phyloP scores from a whole-genome alignment of 306 rosid genomes.

The Inga leiocalycina region DNA sequence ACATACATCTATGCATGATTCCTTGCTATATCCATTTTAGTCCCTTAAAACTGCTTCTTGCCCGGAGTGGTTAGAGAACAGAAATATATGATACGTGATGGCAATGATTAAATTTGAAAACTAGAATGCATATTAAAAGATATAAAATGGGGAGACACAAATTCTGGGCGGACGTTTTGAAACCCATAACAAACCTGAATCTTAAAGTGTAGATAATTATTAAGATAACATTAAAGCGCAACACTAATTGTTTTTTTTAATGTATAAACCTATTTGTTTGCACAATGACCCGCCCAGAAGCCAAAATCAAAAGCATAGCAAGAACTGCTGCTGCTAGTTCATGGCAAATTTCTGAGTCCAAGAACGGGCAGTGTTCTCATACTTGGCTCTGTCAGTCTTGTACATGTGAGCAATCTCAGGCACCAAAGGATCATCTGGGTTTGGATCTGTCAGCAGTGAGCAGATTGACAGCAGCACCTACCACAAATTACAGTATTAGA shows the following conservation, averaged over 20 bases:
- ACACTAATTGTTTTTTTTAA: constrained; percentile 3
- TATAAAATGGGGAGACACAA: background rate
- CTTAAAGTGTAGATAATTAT: constrained; percentile 28
- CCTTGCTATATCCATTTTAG: background rate
- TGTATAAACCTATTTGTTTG: constrained; percentile 28
- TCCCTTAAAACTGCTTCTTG: background rate
- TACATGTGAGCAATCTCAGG: constrained; percentile 65
- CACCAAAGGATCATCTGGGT: constrained; percentile 62
- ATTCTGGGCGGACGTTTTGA: background rate
- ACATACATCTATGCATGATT: too few species aligned
- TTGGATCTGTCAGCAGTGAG: constrained; percentile 62
- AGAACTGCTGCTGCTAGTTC: constrained; percentile 29
- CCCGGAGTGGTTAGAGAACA: background rate
- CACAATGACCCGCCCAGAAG: background rate
- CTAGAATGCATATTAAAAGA: background rate
- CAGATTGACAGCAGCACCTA: constrained; percentile 59
- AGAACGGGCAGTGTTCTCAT: constrained; percentile 56
- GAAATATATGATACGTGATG: background rate
- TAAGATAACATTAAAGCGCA: constrained; percentile 25
- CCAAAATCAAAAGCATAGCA: constrained; percentile 13
- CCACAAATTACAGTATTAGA: background rate
- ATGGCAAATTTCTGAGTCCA: constrained; percentile 67
- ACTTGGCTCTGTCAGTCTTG: constrained; percentile 55
- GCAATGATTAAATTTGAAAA: background rate
- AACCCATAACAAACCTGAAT: background rate